Percentiles rank a stretch among this genome's conserved stretches.
Conservation (phyloP, 768 basidiomycete species). For the Russula sp. region DNA sequence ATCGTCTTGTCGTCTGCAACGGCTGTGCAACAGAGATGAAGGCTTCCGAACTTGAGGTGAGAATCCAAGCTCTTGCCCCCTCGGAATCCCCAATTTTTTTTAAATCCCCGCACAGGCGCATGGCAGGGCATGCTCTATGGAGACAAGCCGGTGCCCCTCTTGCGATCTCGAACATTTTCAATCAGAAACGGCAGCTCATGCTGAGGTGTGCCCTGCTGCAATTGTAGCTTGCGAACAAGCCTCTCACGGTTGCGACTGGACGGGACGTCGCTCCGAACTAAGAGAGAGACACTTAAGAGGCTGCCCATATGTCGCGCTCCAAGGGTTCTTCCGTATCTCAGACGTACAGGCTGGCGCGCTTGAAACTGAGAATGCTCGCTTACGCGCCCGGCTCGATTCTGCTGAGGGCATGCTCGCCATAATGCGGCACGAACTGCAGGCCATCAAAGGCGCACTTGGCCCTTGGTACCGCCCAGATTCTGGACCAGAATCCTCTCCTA, state of each 20-base stretch:
- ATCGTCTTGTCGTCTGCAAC: conserved; percentile 31
- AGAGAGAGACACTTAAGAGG: conserved; percentile 31
- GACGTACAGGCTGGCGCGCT: conserved; percentile 32
- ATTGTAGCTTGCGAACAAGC: conserved; percentile 40
- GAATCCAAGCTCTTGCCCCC: conserved; percentile 22
- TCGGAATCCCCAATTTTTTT: neutral
- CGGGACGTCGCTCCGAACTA: conserved; percentile 36
- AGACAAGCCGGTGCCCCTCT: conserved; percentile 33
- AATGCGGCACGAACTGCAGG: conserved; percentile 49
- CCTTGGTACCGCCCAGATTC: conserved; percentile 49
- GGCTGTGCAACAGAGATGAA: conserved; percentile 29
- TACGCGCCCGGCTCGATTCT: conserved; percentile 50
- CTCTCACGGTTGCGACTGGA: conserved; percentile 48
- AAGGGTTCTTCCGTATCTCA: conserved; percentile 48
- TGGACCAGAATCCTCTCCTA: neutral
- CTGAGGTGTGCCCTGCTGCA: conserved; percentile 33
- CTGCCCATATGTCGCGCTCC: conserved; percentile 56
- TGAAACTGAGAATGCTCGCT: conserved; percentile 54
- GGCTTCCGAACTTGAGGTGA: conserved; percentile 32
- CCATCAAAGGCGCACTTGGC: conserved; percentile 50
- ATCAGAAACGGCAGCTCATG: conserved; percentile 32
- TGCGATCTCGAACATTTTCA: conserved; percentile 35
- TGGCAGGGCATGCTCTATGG: conserved; percentile 32
- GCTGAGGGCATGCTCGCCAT: conserved; percentile 49
- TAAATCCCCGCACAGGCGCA: conserved; percentile 25